Evolutionary conservation across 164 flowering plant species (phyloP), one percentile per base, ranked within the genome.

Genomic region (Amborella trichopoda): DNA sequence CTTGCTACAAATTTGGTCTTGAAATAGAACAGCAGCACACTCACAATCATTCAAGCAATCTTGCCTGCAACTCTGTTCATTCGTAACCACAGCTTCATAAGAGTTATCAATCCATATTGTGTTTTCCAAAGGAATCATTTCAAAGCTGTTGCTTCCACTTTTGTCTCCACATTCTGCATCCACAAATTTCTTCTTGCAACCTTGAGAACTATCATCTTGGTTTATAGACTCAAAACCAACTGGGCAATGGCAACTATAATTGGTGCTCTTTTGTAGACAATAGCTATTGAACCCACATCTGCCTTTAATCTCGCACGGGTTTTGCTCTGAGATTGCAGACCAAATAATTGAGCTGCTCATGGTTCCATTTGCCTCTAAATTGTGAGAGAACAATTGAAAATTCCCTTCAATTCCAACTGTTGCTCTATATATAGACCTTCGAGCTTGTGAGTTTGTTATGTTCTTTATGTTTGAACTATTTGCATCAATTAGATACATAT

Each of bases 21-120:
- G 21, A 28, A 36, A 12, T 8, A 58, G 22, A 14, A 52, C 51
- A 13, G 24, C 55, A 8, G 39, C 58, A 19, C 67, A 63, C 4
- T 48, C 25, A 32, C 67, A 63, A 30, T 63, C 67, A 2, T 25
- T 14, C 36, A 58, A 21, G 43, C 67, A 63, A 28, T 10, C 21
- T 3, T 54, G 37, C 25, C 37, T 34, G 50, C 51, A 54, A 2
- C 28, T 37, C 28, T 54, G 50, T 1, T 38, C 28, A n/a, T 45
- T 28, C 0, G 19, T 3, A 22, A 6, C 10, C 8, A 25, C 36
- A 6, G 11, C 4, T 6, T 44, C 27, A 6, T 4, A 54, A 12
- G 26, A 37, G 12, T 25, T 5, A 3, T 5, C 8, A 2, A 50
- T 50, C 58, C 58, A 54, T 26, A 45, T 37, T 2, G 33, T 13